Base-by-base conservation (phyloP, 805 yeast species). In the Torulaspora maleeae region DNA sequence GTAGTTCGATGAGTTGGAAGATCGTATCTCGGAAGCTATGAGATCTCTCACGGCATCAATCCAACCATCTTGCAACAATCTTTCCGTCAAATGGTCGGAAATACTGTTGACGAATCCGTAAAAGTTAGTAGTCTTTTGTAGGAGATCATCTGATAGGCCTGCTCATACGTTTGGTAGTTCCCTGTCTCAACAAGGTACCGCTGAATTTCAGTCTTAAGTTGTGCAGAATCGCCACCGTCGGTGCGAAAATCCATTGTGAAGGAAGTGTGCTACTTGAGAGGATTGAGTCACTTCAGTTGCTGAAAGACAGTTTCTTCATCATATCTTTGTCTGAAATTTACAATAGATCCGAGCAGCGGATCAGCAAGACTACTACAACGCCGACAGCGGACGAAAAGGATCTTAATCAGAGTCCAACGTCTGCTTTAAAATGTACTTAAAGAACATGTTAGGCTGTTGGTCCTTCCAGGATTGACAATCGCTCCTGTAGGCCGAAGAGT, bases 31-130 rank as follows among this genome's bases (percentile, higher is more conserved):
- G 75, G 75, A 61, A 66, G 76, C 48, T 50, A 95, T 84, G 34
- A 83, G 54, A 32, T 74, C 75, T 37, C 78, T 73, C 22, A 90
- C 80, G 44, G 82, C 74, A 54, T 87, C 95, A 49, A 78, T 79
- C 97, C 97, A 90, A 5, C 96, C 96, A 1, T 83, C 75, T 58
- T 85, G 84, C 42, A 80, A 75, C 9, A 90, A 73, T 56, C 77
- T 78, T 44, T 81, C 73, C 54, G 79, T 79, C 47, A 90, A 67
- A 38, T 75, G 71, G 41, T 77, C 75, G 40, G 83, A 80, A 44
- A 87, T 83, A 52, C 76, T 69, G 30, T 9, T 30, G 2, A 15
- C 20, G 12, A 13, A 27, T 4, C 29, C n/a, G 11, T 16, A 20
- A 13, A 33, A n/a, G 36, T 22, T 36, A 45, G 42, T 41, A 43